phyloP scores from a whole-genome alignment of 257 asterid species.

The Forsythia suspensa region DNA sequence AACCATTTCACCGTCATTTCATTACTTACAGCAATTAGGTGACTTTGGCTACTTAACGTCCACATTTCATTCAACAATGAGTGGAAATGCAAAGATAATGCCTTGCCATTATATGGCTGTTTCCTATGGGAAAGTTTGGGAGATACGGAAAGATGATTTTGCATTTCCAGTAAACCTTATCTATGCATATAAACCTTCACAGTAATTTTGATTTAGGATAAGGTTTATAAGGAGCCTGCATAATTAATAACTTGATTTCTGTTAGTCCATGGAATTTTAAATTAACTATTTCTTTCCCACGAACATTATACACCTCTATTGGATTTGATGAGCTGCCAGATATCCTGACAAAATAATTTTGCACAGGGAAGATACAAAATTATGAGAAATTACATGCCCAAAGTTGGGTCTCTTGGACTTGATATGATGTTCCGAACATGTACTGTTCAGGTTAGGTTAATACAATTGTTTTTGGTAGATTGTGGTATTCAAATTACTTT shows the following conservation, averaged over 20 bases:
- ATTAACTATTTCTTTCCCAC: background rate
- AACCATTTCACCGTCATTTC: background rate
- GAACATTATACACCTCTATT: background rate
- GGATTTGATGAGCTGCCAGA: constrained; percentile 26
- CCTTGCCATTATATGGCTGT: background rate
- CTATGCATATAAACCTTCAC: background rate
- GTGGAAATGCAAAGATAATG: constrained; percentile 1
- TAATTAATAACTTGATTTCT: background rate
- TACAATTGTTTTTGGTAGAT: background rate
- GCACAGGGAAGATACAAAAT: constrained; percentile 91
- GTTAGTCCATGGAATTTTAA: background rate
- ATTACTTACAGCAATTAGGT: background rate
- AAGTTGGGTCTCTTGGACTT: constrained; percentile 95
- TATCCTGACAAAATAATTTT: constrained; percentile 37
- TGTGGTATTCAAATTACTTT: background rate
- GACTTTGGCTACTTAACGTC: background rate
- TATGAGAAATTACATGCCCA: constrained; percentile 95
- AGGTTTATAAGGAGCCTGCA: background rate
- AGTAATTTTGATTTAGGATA: background rate
- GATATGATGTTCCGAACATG: constrained; percentile 98
- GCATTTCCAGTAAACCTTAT: background rate
- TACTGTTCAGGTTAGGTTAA: constrained; percentile 77
- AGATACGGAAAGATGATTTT: background rate
- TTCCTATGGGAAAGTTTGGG: background rate
- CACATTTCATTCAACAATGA: background rate